Evolutionary conservation across 2,329 filamentous ascomycete genomes (phyloP), one percentile per base, ranked within the genome.

Genomic region (Cephalotrichum gorgonifer): DNA sequence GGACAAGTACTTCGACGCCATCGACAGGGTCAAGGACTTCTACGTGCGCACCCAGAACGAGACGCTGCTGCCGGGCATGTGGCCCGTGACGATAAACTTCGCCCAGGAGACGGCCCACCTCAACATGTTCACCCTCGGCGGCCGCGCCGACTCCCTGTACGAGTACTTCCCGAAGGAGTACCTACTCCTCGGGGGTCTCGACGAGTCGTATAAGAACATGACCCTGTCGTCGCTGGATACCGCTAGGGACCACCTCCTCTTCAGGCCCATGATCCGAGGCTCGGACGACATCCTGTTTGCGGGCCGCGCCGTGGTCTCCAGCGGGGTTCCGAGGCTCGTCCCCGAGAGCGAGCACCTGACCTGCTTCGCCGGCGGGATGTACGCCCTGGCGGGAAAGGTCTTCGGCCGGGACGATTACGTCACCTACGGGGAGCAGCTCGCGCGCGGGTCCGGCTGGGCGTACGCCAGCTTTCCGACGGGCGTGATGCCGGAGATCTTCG

Each of bases 311-410:
- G 54, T 74, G 2, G 62, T 78, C 35, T 86, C 85, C 0, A 81
- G 86, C 72, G 77, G 77, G 3, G 28, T 20, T 6, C n/a, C 33
- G 15, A 69, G 72, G 7, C 73, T 84, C 49, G 75, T 87, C 26
- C 53, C 56, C 4, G 53, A 56, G 43, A 47, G 55, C 20, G 53
- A 83, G 51, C 85, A 88, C 59, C 68, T 87, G 2, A 74, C 76
- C 3, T 89, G 85, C 62, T 89, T 86, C 58, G 70, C 77, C 3
- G 85, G 85, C 6, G 85, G 83, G 9, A 81, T 85, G 70, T 81
- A 86, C 43, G 84, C 72, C 1, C 72, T 89, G 31, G 81, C 77
- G 1, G 79, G 83, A 1, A 78, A 74, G 52, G 67, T 88, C 25
- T 77, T 86, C 53, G 57, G 68, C n/a, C 64, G 70, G 45, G 57